phyloP scores from a whole-genome alignment of 768 basidiomycete genomes.

The Rubroboletus pulcherrimus region DNA sequence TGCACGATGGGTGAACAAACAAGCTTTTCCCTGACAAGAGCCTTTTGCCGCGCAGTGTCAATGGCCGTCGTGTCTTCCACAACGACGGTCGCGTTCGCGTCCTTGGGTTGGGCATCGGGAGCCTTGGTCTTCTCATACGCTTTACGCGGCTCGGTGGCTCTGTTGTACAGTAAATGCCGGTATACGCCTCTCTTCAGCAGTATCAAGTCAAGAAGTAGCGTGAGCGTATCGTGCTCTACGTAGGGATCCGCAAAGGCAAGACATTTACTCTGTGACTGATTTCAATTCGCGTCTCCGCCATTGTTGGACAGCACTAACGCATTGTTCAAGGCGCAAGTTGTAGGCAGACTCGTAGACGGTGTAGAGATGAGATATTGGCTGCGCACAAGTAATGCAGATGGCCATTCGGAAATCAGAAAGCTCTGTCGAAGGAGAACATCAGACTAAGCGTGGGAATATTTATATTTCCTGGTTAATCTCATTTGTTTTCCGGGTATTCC shows the following conservation, averaged over 20 bases:
- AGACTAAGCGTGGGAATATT: constrained; percentile 3
- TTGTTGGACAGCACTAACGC: constrained; percentile 47
- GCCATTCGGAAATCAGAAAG: constrained; percentile 49
- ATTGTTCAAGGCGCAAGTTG: constrained; percentile 80
- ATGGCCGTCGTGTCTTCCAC: not conserved
- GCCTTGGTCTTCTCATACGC: constrained; percentile 23
- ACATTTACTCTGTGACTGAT: constrained; percentile 47
- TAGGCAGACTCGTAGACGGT: constrained; percentile 76
- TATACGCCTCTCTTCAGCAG: constrained; percentile 80
- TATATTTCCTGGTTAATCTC: constrained; percentile 55
- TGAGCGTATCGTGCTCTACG: constrained; percentile 77
- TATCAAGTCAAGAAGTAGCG: constrained; percentile 73
- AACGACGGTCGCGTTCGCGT: not conserved
- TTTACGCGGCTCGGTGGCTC: constrained; percentile 62
- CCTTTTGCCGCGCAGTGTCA: not conserved
- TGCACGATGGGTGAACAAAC: not conserved
- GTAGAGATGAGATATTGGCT: constrained; percentile 64
- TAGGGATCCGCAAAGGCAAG: constrained; percentile 78
- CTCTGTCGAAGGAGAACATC: not conserved
- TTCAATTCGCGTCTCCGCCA: constrained; percentile 4
- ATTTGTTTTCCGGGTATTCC: constrained; percentile 63
- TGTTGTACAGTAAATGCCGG: constrained; percentile 77
- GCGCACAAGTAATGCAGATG: constrained; percentile 75
- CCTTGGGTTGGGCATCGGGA: not conserved
- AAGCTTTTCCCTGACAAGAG: constrained; percentile 29